Evolutionary conservation across 1,284 basidiomycete genomes (phyloP), one percentile per base, ranked within the genome.

Genomic region (Somion occarium): DNA sequence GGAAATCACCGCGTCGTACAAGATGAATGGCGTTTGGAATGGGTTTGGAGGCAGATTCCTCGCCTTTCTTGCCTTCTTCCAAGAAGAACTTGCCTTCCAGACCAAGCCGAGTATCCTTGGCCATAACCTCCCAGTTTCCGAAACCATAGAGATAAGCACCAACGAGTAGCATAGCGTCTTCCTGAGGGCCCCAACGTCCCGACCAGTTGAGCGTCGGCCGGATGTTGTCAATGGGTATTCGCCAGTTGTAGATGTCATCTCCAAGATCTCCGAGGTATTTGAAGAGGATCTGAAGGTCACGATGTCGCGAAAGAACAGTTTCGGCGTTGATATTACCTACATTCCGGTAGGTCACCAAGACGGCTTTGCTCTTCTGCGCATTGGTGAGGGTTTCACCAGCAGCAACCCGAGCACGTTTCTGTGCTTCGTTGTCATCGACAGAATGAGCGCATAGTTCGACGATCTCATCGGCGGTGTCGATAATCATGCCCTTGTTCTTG

Each of bases 21-120:
- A 99, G 87, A 69, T 99, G 97, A 54, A 99, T 96, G 19, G 94
- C 92, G 59, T 93, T 95, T 15, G 95, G 95, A 59, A 96, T 95
- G 5, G 88, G 90, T 61, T 88, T 82, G 59, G 79, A 85, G 19
- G 87, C 78, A 38, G 85, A 71, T 61, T 91, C 83, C 73, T 92
- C 83, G 47, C 84, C 84, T 69, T 96, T 96, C 70, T 96, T 96
- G 62, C 87, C 91, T 66, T 98, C 95, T 64, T 98, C 97, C 42
- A 99, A 78, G 82, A 98, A 99, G 73, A 99, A 96, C 67, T 96
- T 97, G 68, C 89, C 93, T 2, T 85, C 79, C 18, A 99, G 79
- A 2, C 85, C 83, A 2, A 99, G 83, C 50, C 83, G 81, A 2
- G 83, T 70, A 67, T 99, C 97, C 64, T 91, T 91, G 62, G 88